Base-by-base conservation (phyloP, 805 yeast species). In the Saturnispora sanitii region DNA sequence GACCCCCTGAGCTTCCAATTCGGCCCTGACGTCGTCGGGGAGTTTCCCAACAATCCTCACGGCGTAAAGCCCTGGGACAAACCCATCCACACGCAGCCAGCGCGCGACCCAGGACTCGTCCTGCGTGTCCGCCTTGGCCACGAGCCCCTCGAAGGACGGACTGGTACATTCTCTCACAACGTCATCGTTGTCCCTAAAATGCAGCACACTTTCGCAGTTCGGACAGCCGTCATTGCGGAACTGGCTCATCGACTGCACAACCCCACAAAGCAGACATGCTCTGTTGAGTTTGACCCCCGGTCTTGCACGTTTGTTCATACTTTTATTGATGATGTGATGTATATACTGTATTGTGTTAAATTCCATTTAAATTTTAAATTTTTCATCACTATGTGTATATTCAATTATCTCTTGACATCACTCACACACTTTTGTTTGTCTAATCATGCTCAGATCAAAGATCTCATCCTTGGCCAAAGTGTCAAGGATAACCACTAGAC, bases 251-350 rank as follows among this genome's bases (percentile, higher is more conserved):
- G 95, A 77, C 55, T 85, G 94, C 41, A 90, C 84, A 41, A 90
- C 72, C 4, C 96, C 97, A 63, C 98, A 90, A 44, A 92, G 73
- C 96, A 90, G 84, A 56, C 98, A 90, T 6, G 97, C 97, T 68
- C 98, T 77, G 48, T 87, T 94, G 8, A 81, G 70, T 64, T 79
- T 73, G 27, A 73, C 64, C 12, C 80, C 44, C 15, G 56, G 49
- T 52, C 62, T 57, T 33, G 59, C 55, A 49, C 62, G 54, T 38
- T 57, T 57, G 15, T 51, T 40, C 32, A 51, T 32, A 8, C n/a
- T 27, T 43, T 36, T 48, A 40, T 42, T 22, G 28, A 19, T 11
- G 18, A 25, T 22, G 17, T 3, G 28, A 16, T 21, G 29, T 11
- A 34, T 4, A 23, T 18, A 18, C 6, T 12, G 21, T 7, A 16